phyloP scores from a whole-genome alignment of 371 early-diverging fungal genomes.

The Syncephalastrum sp. region DNA sequence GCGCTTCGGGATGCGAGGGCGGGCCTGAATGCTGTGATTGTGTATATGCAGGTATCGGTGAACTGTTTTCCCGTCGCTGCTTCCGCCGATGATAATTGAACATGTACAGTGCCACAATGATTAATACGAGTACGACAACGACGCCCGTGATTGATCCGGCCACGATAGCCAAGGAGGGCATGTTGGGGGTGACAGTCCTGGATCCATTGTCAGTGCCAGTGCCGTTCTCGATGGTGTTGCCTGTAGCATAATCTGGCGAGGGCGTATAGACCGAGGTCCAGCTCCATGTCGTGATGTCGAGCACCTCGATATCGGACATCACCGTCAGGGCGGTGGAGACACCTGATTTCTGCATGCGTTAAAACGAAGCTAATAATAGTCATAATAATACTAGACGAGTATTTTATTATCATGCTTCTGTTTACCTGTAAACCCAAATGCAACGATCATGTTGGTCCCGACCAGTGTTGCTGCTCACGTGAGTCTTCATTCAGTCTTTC shows the following conservation, averaged over 20 bases:
- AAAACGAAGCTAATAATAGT: not conserved
- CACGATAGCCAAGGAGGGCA: constrained; percentile 38
- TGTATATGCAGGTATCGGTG: constrained; percentile 1
- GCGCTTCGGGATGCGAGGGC: not conserved
- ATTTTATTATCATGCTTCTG: not conserved
- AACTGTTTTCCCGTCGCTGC: constrained; percentile 3
- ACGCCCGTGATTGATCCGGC: constrained; percentile 42
- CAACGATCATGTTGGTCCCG: constrained; percentile 46
- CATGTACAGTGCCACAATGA: constrained; percentile 34
- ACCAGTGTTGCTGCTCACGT: constrained; percentile 31
- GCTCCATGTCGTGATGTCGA: constrained; percentile 44
- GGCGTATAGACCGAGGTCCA: constrained; percentile 42
- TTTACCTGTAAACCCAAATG: constrained; percentile 46
- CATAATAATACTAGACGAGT: not conserved
- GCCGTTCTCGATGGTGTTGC: constrained; percentile 4
- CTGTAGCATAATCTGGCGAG: constrained; percentile 12
- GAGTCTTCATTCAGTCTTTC: no score
- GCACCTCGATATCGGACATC: constrained; percentile 43
- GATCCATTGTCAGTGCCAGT: not conserved
- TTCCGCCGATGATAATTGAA: constrained; percentile 19
- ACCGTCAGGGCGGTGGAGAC: constrained; percentile 41
- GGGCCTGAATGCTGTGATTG: not conserved
- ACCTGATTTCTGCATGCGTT: constrained; percentile 5
- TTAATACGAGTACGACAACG: constrained; percentile 31
- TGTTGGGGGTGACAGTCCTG: constrained; percentile 5